Evolutionary conservation across 2,329 filamentous ascomycete genomes (phyloP).

Genomic region (Cryphonectria naterciae): DNA sequence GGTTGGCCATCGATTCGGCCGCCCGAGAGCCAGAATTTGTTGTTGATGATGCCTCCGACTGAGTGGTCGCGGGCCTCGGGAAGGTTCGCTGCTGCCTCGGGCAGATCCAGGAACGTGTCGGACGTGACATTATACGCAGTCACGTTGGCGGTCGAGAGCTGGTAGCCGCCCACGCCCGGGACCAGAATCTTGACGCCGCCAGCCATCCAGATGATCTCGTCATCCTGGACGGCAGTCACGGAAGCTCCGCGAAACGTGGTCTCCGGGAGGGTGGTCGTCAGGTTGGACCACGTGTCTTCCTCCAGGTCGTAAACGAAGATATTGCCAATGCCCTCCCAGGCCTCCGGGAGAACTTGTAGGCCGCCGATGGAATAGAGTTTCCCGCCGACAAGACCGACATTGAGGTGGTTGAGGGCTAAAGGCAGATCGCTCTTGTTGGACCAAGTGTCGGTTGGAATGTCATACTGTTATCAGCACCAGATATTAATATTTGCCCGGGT

Average conservation of each 20-base stretch:
- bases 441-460: slow-evolving; percentile 38
- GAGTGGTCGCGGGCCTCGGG: slow-evolving; percentile 44
- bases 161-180: slow-evolving; percentile 24
- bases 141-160: slow-evolving; percentile 38
- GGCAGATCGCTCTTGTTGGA: slow-evolving; percentile 36
- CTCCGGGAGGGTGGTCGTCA: slow-evolving; percentile 35
- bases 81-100: slow-evolving; percentile 33
- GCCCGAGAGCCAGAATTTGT: slow-evolving; percentile 43
- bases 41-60: slow-evolving; percentile 35
- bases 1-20: slow-evolving; percentile 39
- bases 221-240: slow-evolving; percentile 36
- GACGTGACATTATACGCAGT: slow-evolving; percentile 38
- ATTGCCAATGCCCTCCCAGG: slow-evolving; percentile 36
- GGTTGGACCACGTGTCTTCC: slow-evolving; percentile 35
- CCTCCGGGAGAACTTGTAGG: slow-evolving; percentile 33
- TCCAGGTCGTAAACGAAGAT: slow-evolving; percentile 39
- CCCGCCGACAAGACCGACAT: slow-evolving; percentile 41
- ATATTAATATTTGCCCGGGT: neutral
- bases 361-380: slow-evolving; percentile 47
- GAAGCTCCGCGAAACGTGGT: slow-evolving; percentile 39
- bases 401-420: slow-evolving; percentile 41
- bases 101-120: slow-evolving; percentile 36
- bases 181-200: slow-evolving; percentile 41
- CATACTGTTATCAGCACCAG: slow-evolving; percentile 31
- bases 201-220: slow-evolving; percentile 41